A percentile compares a stretch with the other conserved stretches of the same genome.
These are phyloP conservation scores for Rosa chinensis DNA, from an alignment of 306 rosid species.

Conservation along the genomic window DNA sequence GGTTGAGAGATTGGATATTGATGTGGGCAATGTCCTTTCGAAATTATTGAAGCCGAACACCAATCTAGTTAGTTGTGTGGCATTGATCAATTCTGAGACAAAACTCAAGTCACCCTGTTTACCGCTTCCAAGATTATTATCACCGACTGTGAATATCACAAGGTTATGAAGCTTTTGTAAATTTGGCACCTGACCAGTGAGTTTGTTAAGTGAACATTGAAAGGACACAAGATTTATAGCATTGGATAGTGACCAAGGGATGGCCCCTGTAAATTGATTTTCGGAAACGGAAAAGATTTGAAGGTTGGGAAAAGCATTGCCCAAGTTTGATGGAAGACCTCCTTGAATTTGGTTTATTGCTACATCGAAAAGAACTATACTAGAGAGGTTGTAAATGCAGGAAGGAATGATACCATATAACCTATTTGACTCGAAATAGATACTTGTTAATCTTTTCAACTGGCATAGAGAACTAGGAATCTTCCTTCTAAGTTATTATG, in stretches of 20 bases:
- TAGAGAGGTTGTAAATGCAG: conserved; percentile 26
- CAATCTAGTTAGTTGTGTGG: rapidly evolving
- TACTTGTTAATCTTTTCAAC: conserved; percentile 12
- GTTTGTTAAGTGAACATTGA: not conserved
- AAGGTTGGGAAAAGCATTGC: not conserved
- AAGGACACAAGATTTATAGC: not conserved
- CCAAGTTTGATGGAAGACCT: not conserved
- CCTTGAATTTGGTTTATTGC: not conserved
- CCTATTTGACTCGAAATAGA: not conserved
- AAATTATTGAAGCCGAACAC: not conserved
- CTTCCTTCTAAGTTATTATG: conserved; percentile 17
- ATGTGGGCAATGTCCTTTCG: not conserved
- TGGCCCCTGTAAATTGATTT: not conserved
- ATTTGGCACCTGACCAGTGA: not conserved
- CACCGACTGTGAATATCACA: rapidly evolving
- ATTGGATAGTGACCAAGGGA: not conserved
- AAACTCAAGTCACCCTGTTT: not conserved
- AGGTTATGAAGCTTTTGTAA: not conserved
- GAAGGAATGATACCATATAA: conserved; percentile 18
- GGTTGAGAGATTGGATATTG: not conserved
- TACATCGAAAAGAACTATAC: rapidly evolving
- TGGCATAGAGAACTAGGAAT: conserved; percentile 2
- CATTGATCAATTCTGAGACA: not conserved
- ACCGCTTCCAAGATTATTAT: not conserved
- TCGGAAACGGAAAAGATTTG: rapidly evolving